Evolutionary conservation across 2,329 filamentous ascomycete genomes (phyloP).

Genomic region (Monosporascus sp.): DNA sequence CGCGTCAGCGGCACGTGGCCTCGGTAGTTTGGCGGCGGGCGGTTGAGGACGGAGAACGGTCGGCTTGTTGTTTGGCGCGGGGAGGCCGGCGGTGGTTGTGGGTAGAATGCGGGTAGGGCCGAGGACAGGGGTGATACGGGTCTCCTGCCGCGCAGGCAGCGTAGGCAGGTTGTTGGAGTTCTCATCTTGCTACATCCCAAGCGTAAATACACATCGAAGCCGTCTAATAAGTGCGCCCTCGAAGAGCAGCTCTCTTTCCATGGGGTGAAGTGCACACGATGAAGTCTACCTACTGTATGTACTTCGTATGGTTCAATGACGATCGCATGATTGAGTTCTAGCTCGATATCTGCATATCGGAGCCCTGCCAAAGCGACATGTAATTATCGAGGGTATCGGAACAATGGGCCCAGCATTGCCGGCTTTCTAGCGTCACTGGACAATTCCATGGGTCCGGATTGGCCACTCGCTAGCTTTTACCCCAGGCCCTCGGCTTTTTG

Average conservation of each 20-base stretch:
- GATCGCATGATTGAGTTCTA: not conserved
- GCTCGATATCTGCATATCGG: not conserved
- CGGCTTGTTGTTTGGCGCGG: constrained; percentile 1
- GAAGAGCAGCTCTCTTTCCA: too few relatives aligned
- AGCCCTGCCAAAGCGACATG: not conserved
- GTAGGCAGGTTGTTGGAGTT: not conserved
- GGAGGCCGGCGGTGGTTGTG: not conserved
- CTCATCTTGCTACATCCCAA: not conserved
- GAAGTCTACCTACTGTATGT: too few relatives aligned
- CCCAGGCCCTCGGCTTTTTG: not conserved
- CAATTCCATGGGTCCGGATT: not conserved
- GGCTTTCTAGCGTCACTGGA: not conserved
- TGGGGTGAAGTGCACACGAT: too few relatives aligned
- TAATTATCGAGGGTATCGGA: not conserved
- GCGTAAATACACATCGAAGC: not conserved
- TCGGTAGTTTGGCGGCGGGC: constrained; percentile 81
- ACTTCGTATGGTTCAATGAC: not conserved
- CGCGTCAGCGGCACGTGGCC: constrained; percentile 85
- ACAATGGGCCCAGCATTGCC: not conserved
- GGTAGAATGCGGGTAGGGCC: not conserved
- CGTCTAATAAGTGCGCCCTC: not conserved
- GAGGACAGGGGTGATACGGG: not conserved
- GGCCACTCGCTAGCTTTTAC: not conserved
- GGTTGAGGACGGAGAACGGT: constrained; percentile 75
- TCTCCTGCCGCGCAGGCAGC: not conserved